Evolutionary conservation across 2,329 filamentous ascomycete genomes (phyloP).

Genomic region (Colletotrichum shisoi): DNA sequence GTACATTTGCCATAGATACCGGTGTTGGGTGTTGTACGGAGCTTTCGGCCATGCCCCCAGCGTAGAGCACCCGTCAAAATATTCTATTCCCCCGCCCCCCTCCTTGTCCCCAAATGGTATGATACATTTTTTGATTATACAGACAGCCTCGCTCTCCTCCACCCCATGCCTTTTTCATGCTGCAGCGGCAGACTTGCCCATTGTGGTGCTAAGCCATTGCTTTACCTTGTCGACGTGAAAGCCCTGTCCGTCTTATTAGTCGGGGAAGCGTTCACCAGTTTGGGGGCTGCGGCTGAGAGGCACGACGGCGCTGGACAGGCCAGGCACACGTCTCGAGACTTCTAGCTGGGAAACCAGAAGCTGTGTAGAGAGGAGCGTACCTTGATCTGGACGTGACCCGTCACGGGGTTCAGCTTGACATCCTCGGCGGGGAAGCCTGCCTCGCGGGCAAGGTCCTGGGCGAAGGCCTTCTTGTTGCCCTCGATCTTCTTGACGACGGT

Average conservation of each 20-base stretch:
- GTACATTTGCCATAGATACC: slow-evolving; percentile 11
- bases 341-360: not conserved
- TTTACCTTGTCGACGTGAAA: slow-evolving; percentile 30
- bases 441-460: slow-evolving; percentile 67
- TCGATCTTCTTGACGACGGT: slow-evolving; percentile 82
- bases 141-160: slow-evolving; percentile 9
- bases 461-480: slow-evolving; percentile 72
- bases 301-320: not conserved
- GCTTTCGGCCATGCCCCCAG: not conserved
- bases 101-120: not conserved
- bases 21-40: not conserved
- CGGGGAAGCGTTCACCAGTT: too few species aligned
- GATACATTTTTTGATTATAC: slow-evolving; percentile 25
- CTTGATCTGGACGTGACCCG: slow-evolving; percentile 78
- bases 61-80: not conserved
- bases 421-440: slow-evolving; percentile 65
- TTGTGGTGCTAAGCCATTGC: slow-evolving; percentile 9
- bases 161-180: not conserved
- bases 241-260: slow-evolving; percentile 26
- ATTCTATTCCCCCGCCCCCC: too few species aligned
- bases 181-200: slow-evolving; percentile 13
- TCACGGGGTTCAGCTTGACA: slow-evolving; percentile 66
- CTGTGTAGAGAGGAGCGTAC: slow-evolving; percentile 53
- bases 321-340: not conserved
- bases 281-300: not conserved